phyloP scores from a whole-genome alignment of 306 rosid genomes.

The Senna tora region DNA sequence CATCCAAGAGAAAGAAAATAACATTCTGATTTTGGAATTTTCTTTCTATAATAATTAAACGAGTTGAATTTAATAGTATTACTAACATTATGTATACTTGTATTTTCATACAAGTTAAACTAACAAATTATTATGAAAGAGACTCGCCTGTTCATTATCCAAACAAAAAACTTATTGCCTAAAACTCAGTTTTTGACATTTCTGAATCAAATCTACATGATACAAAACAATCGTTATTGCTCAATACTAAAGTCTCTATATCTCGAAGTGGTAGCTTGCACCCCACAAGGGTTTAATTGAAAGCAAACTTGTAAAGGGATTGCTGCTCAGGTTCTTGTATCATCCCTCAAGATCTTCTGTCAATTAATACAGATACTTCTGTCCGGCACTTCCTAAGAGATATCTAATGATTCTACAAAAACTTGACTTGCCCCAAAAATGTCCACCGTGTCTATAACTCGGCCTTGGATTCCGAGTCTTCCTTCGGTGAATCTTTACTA shows the following conservation, averaged over 20 bases:
- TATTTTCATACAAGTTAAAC: no score
- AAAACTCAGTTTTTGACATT: slow-evolving; percentile 4
- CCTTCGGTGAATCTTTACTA: slow-evolving; percentile 37
- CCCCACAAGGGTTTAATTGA: not conserved
- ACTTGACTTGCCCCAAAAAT: not conserved
- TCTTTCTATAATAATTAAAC: no score
- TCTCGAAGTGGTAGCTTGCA: slow-evolving; percentile 10
- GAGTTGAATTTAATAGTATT: no score
- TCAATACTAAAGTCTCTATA: not conserved
- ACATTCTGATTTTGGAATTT: no score
- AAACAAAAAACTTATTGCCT: not conserved
- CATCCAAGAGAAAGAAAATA: no score
- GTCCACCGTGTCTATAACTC: slow-evolving; percentile 54
- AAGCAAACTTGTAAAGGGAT: not conserved
- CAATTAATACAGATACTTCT: not conserved
- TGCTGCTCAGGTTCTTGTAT: no score
- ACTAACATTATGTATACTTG: no score
- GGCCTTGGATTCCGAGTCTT: slow-evolving; percentile 72
- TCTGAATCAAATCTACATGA: not conserved
- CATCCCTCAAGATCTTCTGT: no score
- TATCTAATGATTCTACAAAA: slow-evolving; percentile 10
- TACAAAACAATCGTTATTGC: not conserved
- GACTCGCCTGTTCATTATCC: not conserved
- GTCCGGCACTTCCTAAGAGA: not conserved
- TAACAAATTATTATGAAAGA: not conserved